Base-by-base conservation (phyloP, 1,284 basidiomycete genomes). In the Puccinia coronata region DNA sequence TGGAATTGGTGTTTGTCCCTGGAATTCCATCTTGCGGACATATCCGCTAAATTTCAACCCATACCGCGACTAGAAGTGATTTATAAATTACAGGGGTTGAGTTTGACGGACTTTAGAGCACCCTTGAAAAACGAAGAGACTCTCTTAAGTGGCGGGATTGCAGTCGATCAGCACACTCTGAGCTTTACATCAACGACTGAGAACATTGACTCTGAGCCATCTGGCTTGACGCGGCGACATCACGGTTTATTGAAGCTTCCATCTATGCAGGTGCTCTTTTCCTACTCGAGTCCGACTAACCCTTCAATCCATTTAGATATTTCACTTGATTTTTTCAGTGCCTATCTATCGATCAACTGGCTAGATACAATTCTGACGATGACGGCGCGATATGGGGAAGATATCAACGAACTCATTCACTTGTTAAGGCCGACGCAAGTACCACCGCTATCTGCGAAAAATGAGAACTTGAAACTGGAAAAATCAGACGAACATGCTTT, bases 151-250 rank as follows among this genome's bases (percentile, higher is more conserved):
- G 53, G 72, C 25, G 72, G 72, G 23, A 43, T 61, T 16, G 57
- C 53, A 43, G 51, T 74, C 34, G 72, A 74, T 57, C 53, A 74
- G n/a, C 72, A 74, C 57, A 57, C 53, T 74, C 41, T 74, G 55
- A 74, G 72, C 41, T 74, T 74, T 74, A 74, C 72, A 11, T 74
- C 72, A 61, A 55, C 72, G n/a, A 59, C 72, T 39, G 72, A 74
- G 49, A 51, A 74, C 34, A 43, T 47, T 20, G 49, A 43, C 39
- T 57, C 72, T 41, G 31, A 39, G 57, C 34, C 55, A 11, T 41
- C 55, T 2, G 72, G 25, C 55, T 59, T 51, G 53, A 47, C 34
- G 8, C 39, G 16, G 16, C 72, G 39, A 39, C 72, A 74, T 41
- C 72, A 18, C 53, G 72, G 72, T 43, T 74, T 74, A 43, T 61